phyloP scores from a whole-genome alignment of 192 early-diverging fungal species.

The Coemansia sp. region DNA sequence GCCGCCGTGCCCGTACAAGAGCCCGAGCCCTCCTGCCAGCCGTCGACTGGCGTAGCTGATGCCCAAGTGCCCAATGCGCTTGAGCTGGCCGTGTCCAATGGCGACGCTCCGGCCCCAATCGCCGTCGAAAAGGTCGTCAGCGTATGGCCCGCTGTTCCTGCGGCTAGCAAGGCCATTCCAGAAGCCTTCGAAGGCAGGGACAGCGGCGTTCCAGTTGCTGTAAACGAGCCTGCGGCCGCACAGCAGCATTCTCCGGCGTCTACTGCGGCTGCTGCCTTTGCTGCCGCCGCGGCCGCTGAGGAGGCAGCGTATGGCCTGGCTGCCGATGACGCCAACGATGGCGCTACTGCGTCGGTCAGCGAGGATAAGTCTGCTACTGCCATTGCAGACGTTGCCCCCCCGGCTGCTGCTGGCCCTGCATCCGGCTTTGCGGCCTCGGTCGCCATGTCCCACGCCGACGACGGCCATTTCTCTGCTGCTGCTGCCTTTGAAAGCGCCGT shows the following conservation, averaged over 20 bases:
- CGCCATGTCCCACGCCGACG: not conserved
- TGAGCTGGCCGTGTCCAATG: not conserved
- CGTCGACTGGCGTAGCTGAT: not conserved
- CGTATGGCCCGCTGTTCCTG: constrained; percentile 5
- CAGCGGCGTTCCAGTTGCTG: not conserved
- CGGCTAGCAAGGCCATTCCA: not conserved
- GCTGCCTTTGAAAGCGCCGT: constrained; percentile 33
- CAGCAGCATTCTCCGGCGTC: not conserved
- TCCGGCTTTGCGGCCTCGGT: not conserved
- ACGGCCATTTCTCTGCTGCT: constrained; percentile 19
- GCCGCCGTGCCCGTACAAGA: not conserved
- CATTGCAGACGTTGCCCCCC: not conserved
- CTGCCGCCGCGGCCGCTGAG: not conserved
- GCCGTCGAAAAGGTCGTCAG: constrained; percentile 5
- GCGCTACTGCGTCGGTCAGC: not conserved
- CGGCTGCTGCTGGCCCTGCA: not conserved
- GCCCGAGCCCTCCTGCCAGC: not conserved
- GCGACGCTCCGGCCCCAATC: not conserved
- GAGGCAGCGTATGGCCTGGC: not conserved
- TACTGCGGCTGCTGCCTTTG: not conserved
- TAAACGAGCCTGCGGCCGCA: not conserved
- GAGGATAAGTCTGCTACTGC: not conserved
- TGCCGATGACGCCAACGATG: constrained; percentile 1
- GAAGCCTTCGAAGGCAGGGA: not conserved
- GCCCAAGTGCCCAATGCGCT: not conserved